Evolutionary conservation across 148 eudicot species (phyloP), one percentile per base, ranked within the genome.

Genomic region (Vaccinium darrowii): DNA sequence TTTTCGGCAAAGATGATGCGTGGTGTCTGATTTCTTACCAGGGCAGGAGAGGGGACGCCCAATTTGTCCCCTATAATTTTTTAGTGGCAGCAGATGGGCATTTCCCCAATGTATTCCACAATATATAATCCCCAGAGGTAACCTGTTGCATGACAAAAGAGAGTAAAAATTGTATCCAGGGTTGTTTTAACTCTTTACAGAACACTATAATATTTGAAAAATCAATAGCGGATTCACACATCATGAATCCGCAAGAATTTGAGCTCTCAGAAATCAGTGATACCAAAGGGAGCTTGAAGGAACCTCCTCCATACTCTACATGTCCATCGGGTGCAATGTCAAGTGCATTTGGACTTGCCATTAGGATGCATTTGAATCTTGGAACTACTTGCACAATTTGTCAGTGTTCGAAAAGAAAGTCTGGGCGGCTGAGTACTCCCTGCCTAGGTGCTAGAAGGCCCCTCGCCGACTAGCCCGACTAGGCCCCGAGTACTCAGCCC

Each of bases 101-200:
- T 89, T 91, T 92, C 78, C 99, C 99, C 83, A 97, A 83, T n/a
- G 99, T 97, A 85, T 97, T 97, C 99, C 99, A 97, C 92, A 97
- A 86, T 82, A 97, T 95, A 81, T 97, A 97, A 83, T 95, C 98
- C 88, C 87, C 87, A 13, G 87, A 81, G 62, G 84, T 85, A 60
- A 81, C 87, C 87, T 85, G 84, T 81, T 81, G 60, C 27, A 73
- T 63, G 49, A 79, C 1, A 72, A 74, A 47, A 71, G 71, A 56
- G 49, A 80, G 78, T 74, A 16, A 74, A 39, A 43, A 73, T 18
- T 74, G 78, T 19, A 74, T 74, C 51, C 78, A 18, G 23, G 10
- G n/a, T 14, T 79, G 47, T 18, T 27, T 3, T 27, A 6, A 12
- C 19, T 3, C 81, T 30, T n/a, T 13, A 6, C n/a, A 1, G 43